phyloP scores from a whole-genome alignment of 208 protist species.

The Wallacemonas sp. region DNA sequence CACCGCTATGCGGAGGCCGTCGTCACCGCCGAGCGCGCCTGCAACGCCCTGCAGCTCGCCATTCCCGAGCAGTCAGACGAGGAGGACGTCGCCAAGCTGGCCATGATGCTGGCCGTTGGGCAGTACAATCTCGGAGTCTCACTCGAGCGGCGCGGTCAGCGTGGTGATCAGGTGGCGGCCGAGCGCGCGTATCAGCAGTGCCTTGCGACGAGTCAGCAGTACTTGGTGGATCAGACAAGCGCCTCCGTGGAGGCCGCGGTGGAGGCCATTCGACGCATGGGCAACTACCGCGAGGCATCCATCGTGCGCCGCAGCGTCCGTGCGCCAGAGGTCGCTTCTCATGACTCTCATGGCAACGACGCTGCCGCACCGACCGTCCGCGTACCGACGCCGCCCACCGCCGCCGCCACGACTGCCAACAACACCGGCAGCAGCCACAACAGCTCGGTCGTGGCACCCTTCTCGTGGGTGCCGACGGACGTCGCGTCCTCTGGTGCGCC shows the following conservation, averaged over 20 bases:
- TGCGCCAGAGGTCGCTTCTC: too few relatives aligned
- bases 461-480: slow-evolving; percentile 6
- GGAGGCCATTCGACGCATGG: slow-evolving; percentile 50
- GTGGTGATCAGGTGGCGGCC: slow-evolving; percentile 32
- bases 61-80: slow-evolving; percentile 38
- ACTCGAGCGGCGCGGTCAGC: slow-evolving; percentile 49
- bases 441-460: neutral
- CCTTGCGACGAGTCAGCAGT: slow-evolving; percentile 46
- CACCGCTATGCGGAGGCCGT: slow-evolving; percentile 72
- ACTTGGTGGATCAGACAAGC: slow-evolving; percentile 53
- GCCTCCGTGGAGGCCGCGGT: slow-evolving; percentile 69
- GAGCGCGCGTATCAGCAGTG: slow-evolving; percentile 52
- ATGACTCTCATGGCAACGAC: too few relatives aligned
- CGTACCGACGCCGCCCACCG: too few relatives aligned
- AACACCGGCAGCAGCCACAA: neutral
- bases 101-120: slow-evolving; percentile 80
- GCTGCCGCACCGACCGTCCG: neutral
- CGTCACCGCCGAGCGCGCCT: slow-evolving; percentile 59
- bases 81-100: slow-evolving; percentile 22
- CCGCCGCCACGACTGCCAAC: neutral
- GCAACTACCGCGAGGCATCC: slow-evolving; percentile 3
- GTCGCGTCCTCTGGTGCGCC: neutral
- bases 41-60: slow-evolving; percentile 57
- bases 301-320: slow-evolving; percentile 3
- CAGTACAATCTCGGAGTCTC: slow-evolving; percentile 88